Evolutionary conservation across 441 rosid species (phyloP).

Genomic region (Aquilaria agallochum): DNA sequence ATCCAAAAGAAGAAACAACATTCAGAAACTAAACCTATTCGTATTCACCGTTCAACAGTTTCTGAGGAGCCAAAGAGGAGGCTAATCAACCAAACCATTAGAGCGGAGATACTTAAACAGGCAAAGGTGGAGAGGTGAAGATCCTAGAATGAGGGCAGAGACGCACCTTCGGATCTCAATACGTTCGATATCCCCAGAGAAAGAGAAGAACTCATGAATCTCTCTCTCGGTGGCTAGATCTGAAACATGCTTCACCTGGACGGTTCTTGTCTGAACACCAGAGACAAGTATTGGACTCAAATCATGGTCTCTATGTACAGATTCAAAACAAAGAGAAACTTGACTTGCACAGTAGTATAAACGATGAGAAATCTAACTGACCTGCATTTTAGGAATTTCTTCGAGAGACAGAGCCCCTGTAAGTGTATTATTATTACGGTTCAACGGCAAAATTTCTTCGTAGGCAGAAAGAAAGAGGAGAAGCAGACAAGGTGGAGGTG

Average conservation of each 20-base stretch:
- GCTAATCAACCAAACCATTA: neutral
- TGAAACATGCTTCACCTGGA: conserved; percentile 75
- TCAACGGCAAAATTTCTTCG: no score
- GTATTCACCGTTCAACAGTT: neutral
- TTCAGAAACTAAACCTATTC: no score
- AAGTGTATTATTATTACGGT: no score
- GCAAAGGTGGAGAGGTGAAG: neutral
- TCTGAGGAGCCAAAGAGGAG: neutral
- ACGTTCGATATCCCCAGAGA: conserved; percentile 84
- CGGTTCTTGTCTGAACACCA: conserved; percentile 57
- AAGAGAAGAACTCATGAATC: conserved; percentile 97
- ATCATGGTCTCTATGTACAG: neutral
- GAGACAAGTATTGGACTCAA: neutral
- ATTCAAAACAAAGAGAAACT: conserved; percentile 1
- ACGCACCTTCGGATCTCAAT: conserved; percentile 55
- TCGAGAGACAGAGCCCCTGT: neutral
- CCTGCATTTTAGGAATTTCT: conserved; percentile 23
- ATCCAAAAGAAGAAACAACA: no score
- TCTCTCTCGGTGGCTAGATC: conserved; percentile 96
- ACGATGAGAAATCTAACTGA: neutral
- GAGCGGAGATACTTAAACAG: neutral
- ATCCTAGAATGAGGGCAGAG: neutral
- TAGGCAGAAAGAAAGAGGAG: conserved; percentile 1
- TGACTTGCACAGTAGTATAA: neutral
- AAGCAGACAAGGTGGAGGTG: conserved; percentile 11